These are phyloP conservation scores for Microbotryum saponariae DNA, from an alignment of 1,284 basidiomycete species.

Conservation along the genomic window DNA sequence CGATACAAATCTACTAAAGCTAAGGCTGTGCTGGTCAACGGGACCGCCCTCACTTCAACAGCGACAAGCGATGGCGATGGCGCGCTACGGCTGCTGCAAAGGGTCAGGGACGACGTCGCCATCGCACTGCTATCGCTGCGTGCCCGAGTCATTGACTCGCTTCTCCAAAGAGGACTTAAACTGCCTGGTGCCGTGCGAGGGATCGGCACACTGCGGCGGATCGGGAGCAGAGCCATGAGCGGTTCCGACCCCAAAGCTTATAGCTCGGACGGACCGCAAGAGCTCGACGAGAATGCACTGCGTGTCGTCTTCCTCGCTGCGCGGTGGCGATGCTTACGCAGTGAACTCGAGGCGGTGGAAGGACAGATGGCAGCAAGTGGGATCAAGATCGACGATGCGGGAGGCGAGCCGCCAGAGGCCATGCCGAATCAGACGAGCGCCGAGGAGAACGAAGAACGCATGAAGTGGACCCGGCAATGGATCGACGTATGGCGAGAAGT, in stretches of 20 bases:
- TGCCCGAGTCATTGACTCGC: constrained; percentile 61
- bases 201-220: constrained; percentile 70
- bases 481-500: constrained; percentile 87
- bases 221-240: constrained; percentile 45
- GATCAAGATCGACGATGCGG: constrained; percentile 39
- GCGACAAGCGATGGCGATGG: constrained; percentile 45
- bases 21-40: constrained; percentile 29
- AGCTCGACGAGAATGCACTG: constrained; percentile 55
- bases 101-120: constrained; percentile 62
- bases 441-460: constrained; percentile 52
- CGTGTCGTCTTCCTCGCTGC: constrained; percentile 61
- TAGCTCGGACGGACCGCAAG: neutral
- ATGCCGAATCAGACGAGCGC: constrained; percentile 29
- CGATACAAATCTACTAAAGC: constrained; percentile 6
- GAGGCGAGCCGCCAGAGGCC: neutral
- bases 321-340: constrained; percentile 51
- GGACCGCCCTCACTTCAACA: constrained; percentile 41
- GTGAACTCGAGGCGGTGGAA: constrained; percentile 47
- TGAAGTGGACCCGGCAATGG: constrained; percentile 72
- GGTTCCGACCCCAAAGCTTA: neutral
- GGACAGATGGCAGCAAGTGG: constrained; percentile 39
- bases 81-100: constrained; percentile 63
- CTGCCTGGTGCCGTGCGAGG: constrained; percentile 82
- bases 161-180: constrained; percentile 71
- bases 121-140: constrained; percentile 43